Evolutionary conservation across 495 filamentous ascomycete species (phyloP).

Genomic region (Podospora comata): DNA sequence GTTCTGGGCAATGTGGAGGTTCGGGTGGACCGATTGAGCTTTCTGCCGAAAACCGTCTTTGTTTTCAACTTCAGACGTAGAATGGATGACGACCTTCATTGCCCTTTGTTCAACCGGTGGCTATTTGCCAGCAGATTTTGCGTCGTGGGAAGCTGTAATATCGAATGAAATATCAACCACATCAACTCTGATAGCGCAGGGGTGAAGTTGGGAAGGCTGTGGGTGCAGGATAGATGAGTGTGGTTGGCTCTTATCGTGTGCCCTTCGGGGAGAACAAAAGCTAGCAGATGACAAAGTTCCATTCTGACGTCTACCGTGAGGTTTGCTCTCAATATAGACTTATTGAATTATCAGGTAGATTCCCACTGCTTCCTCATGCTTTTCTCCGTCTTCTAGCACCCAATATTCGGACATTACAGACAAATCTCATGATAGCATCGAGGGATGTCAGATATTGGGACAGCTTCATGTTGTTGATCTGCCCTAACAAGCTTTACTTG

Average conservation of each 20-base stretch:
- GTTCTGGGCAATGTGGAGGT: neutral
- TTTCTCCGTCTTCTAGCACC: too few species aligned
- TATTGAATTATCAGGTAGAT: neutral
- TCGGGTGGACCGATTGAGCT: neutral
- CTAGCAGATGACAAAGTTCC: neutral
- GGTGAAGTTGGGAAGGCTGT: neutral
- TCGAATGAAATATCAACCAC: neutral
- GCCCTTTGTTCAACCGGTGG: neutral
- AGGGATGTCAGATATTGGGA: neutral
- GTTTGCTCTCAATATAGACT: too few species aligned
- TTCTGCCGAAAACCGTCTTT: neutral
- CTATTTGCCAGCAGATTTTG: neutral
- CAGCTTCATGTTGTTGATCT: neutral
- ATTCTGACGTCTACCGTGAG: neutral
- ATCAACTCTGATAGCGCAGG: neutral
- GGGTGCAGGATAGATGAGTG: neutral
- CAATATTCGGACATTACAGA: too few species aligned
- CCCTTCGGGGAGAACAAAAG: neutral
- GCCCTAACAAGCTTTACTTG: slow-evolving; percentile 10
- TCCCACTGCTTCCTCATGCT: neutral
- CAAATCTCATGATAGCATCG: neutral
- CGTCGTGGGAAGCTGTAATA: neutral
- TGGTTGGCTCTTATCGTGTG: neutral
- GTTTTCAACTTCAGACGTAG: neutral
- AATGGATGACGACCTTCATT: neutral